phyloP scores from a whole-genome alignment of 2,329 filamentous ascomycete genomes.

The Dactylellina haptotyla region DNA sequence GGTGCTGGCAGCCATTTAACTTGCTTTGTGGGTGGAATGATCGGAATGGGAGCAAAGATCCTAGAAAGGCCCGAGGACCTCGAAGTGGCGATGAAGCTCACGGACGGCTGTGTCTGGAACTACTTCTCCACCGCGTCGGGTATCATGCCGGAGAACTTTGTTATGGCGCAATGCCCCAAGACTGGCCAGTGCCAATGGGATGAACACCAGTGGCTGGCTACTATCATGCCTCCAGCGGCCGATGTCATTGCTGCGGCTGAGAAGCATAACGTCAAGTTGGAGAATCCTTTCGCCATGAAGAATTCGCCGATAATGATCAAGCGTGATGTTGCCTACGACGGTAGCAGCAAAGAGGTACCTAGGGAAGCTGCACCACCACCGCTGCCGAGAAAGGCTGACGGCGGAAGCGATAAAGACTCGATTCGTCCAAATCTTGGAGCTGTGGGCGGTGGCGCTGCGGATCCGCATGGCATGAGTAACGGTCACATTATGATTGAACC shows the following conservation, averaged over 20 bases:
- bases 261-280: slow-evolving; percentile 8
- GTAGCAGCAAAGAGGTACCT: slow-evolving; percentile 3
- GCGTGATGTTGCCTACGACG: slow-evolving; percentile 33
- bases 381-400: slow-evolving; percentile 6
- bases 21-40: slow-evolving; percentile 77
- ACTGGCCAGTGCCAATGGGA: slow-evolving; percentile 67
- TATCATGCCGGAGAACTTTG: slow-evolving; percentile 72
- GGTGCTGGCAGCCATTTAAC: slow-evolving; percentile 61
- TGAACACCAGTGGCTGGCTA: slow-evolving; percentile 57
- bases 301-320: background rate
- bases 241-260: slow-evolving; percentile 32
- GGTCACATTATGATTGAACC: background rate
- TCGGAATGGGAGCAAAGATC: slow-evolving; percentile 72
- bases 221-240: slow-evolving; percentile 5
- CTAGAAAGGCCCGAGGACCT: slow-evolving; percentile 70
- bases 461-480: background rate
- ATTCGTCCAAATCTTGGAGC: background rate
- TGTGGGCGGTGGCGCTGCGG: background rate
- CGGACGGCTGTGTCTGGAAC: slow-evolving; percentile 76
- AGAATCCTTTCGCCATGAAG: background rate
- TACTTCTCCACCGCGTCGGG: slow-evolving; percentile 71
- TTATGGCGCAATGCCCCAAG: slow-evolving; percentile 66
- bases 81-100: slow-evolving; percentile 72
- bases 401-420: background rate
- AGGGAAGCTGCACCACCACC: slow-evolving; percentile 2